phyloP scores from a whole-genome alignment of 768 basidiomycete genomes.

The Grammothele lineata region DNA sequence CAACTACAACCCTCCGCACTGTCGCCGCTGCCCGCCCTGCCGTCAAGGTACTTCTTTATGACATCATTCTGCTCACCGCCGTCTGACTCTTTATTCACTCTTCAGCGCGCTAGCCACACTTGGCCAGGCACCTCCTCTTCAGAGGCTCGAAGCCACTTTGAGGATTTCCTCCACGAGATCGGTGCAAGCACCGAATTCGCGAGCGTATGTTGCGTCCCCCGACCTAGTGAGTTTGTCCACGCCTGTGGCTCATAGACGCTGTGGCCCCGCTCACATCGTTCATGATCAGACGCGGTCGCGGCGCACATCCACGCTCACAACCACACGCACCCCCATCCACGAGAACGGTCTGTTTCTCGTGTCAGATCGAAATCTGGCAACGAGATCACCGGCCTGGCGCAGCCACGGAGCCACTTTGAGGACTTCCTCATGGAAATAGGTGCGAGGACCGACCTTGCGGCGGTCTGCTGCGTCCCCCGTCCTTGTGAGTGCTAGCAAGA shows the following conservation, averaged over 20 bases:
- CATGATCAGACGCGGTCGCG: too few species aligned
- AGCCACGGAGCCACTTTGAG: constrained; percentile 14
- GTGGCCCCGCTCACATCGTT: too few species aligned
- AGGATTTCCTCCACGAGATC: constrained; percentile 10
- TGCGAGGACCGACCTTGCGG: constrained; percentile 1
- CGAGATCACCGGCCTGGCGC: too few species aligned
- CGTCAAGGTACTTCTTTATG: constrained; percentile 17
- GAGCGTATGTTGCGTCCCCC: constrained; percentile 7
- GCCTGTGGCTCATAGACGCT: too few species aligned
- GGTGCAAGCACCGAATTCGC: constrained; percentile 2
- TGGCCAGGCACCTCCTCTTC: constrained; percentile 8
- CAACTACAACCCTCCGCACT: constrained; percentile 5
- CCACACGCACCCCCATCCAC: too few species aligned
- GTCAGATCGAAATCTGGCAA: too few species aligned
- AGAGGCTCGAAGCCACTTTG: not conserved
- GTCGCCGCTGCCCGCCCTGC: constrained; percentile 10
- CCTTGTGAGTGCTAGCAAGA: too few species aligned
- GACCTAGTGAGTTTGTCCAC: constrained; percentile 2
- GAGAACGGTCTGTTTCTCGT: too few species aligned
- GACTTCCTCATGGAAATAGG: constrained; percentile 14
- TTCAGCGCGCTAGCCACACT: constrained; percentile 14
- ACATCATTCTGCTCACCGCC: too few species aligned
- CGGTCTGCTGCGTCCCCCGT: constrained; percentile 14
- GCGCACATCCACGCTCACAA: too few species aligned
- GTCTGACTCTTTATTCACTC: too few species aligned